phyloP scores from a whole-genome alignment of 202 grass and related monocot species.

The Saccharum hybrid region DNA sequence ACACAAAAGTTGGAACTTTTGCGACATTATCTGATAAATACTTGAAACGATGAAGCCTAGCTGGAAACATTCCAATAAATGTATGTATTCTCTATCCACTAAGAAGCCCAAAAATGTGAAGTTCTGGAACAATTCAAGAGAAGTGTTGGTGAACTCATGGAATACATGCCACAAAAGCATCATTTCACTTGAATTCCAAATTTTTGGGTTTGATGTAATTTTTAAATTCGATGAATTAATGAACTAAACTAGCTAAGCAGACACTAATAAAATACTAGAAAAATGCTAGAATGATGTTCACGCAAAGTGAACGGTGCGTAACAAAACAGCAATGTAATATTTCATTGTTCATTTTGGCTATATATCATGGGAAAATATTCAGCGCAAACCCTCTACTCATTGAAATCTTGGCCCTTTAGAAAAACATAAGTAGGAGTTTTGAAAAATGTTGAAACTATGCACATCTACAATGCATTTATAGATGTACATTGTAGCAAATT shows the following conservation, averaged over 20 bases:
- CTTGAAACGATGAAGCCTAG: not conserved
- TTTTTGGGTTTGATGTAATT: not conserved
- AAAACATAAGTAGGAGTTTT: no score
- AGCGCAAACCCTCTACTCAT: no score
- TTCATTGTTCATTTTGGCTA: no score
- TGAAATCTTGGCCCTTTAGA: no score
- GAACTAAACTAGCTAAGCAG: not conserved
- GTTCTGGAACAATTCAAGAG: not conserved
- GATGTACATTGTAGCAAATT: no score
- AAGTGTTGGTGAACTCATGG: not conserved
- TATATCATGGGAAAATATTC: no score
- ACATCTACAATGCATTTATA: no score
- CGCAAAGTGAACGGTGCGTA: no score
- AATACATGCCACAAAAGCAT: not conserved
- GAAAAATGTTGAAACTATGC: no score
- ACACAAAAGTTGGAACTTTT: not conserved
- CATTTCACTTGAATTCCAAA: not conserved
- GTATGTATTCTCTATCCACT: not conserved
- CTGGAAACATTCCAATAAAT: not conserved
- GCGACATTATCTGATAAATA: constrained; percentile 4
- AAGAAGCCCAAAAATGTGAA: not conserved
- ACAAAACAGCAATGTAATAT: no score
- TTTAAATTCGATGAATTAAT: not conserved
- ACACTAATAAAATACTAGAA: not conserved
- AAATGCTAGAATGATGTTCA: no score